Base-by-base conservation (phyloP, 2,329 filamentous ascomycete genomes). In the Pseudocercospora vitis region DNA sequence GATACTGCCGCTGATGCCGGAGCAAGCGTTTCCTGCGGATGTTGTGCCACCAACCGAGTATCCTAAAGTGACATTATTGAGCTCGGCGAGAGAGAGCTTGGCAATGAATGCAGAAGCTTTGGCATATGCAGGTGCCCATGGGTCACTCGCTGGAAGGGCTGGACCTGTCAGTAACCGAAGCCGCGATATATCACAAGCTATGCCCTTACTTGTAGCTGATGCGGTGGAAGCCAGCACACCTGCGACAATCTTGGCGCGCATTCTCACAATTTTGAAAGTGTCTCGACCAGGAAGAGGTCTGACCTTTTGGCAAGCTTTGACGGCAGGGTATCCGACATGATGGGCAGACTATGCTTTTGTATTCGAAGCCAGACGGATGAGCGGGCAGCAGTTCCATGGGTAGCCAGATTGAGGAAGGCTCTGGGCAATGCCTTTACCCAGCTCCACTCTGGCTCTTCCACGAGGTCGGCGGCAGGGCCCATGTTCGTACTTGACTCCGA, bases 1-100 rank as follows among this genome's bases (percentile, higher is more conserved):
- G 8, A 74, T 68, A 12, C 70, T 64, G 11, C 65, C 65, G 21
- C 72, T 69, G 54, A 70, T 71, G 4, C 72, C 72, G 11, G 69
- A 66, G 35, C 71, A 73, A 31, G 45, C 19, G 18, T 48, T 48
- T 18, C 45, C 45, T 5, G 26, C 2, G 8, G 45, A 48, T 6
- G 28, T 35, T n/a, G 45, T 48, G 11, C 45, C 45, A 3, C 45
- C 45, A 6, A 48, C 29, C 7, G 45, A 48, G 28, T 48, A 48
- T 6, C 45, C 45, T 1, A 48, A 19, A 12, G 45, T 48, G 3
- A 48, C 31, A 9, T 48, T 48, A 14, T 48, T 48, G 14, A 48
- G 45, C 45, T 48, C 45, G 16, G 26, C 29, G n/a, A 48, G 45
- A 7, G 45, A 33, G 2, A 33, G 14, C 14, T 48, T 48, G 5